Base-by-base conservation (phyloP, 805 yeast species). In the Metschnikowia vanudenii region DNA sequence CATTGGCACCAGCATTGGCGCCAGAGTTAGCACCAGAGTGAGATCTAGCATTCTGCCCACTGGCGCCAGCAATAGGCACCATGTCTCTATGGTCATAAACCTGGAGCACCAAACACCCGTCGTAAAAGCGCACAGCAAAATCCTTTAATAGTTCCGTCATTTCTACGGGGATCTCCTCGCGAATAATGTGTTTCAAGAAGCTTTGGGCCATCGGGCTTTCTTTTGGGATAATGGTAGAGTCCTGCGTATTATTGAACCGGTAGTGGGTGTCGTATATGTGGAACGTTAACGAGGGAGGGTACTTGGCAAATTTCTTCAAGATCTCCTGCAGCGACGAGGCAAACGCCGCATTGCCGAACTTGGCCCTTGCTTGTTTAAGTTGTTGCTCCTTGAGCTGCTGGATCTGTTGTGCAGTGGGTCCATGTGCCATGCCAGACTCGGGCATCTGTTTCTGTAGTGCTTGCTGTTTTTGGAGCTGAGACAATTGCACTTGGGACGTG, bases 251-350 rank as follows among this genome's bases (percentile, higher is more conserved):
- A 52, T 96, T 95, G 69, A 92, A 91, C 50, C 96, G 79, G 64
- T 83, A 92, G 66, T 91, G 96, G 46, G 88, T 89, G 57, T 89
- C 94, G 65, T 88, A 91, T 19, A 92, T 89, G 59, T 92, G 97
- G 58, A 92, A 84, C 53, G 83, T 96, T 49, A 92, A 67, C 33
- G 96, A 86, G 7, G 97, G 85, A 9, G 92, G 86, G 50, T 78
- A 79, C 46, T 80, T 79, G 54, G 84, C 82, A 62, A 84, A 91
- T 63, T 90, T 91, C 49, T 80, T 79, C 55, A 94, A 65, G 8
- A 94, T 75, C 41, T 84, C 88, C 47, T 80, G 85, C 17, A 85
- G 69, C 9, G 90, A 81, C 57, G 86, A 88, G 10, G 85, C 81
- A 58, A 84, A 85, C 39, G 79, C 76, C 58, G 76, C 76, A 22